Conservation (phyloP, 257 asterid genomes). For the Solanum sitiens region DNA sequence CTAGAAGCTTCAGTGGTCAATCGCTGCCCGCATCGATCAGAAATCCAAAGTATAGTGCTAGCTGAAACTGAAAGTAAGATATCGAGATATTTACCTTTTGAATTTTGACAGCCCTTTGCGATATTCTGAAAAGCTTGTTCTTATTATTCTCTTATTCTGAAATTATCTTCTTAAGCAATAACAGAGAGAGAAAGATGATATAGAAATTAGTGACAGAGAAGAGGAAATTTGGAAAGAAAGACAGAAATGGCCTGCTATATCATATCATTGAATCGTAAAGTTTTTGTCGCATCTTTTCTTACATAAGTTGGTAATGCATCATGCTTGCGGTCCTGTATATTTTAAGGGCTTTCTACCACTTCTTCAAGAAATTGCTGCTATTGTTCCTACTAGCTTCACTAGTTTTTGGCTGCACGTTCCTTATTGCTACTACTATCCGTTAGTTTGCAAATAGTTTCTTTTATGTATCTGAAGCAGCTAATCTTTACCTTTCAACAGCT, state of each 20-base stretch:
- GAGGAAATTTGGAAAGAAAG: not conserved
- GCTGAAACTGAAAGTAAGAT: conserved; percentile 57
- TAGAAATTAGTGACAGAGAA: not conserved
- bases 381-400: not conserved
- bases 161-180: not conserved
- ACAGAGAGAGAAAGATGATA: not conserved
- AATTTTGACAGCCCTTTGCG: not conserved
- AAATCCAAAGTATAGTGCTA: conserved; percentile 73
- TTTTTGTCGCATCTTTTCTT: not conserved
- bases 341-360: not conserved
- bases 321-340: not conserved
- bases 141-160: not conserved
- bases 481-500: not conserved
- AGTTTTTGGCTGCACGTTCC: not conserved
- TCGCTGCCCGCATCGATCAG: conserved; percentile 79
- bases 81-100: not conserved
- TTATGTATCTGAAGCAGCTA: not conserved
- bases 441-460: not conserved
- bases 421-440: not conserved
- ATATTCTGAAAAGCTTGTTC: not conserved
- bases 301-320: not conserved
- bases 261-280: not conserved
- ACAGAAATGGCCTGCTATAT: not conserved
- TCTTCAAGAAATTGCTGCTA: not conserved
- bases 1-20: conserved; percentile 53